These are phyloP conservation scores for Colletotrichum lentis DNA, from an alignment of 2,329 filamentous ascomycete genomes.

Conservation along the genomic window DNA sequence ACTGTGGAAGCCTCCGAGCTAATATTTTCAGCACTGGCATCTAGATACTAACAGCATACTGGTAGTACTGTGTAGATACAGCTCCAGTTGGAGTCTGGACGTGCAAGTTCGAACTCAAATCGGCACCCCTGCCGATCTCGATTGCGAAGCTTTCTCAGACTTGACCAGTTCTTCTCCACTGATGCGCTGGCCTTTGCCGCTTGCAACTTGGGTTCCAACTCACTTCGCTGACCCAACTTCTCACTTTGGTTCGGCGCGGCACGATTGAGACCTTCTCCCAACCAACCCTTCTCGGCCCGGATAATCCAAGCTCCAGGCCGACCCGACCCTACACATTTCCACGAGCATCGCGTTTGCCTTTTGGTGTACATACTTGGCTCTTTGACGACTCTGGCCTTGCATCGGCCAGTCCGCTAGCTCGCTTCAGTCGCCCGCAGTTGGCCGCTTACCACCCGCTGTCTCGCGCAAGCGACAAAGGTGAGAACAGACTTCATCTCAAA, in stretches of 20 bases:
- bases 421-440: constrained; percentile 19
- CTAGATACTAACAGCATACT: neutral
- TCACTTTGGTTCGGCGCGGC: neutral
- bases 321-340: neutral
- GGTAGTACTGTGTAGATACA: no score
- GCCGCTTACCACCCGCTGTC: neutral
- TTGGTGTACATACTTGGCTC: neutral
- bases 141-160: constrained; percentile 10
- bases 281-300: neutral
- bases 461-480: neutral
- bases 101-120: constrained; percentile 1
- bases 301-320: neutral
- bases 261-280: neutral
- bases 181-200: constrained; percentile 22
- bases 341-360: neutral
- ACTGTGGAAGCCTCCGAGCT: neutral
- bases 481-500: constrained; percentile 26
- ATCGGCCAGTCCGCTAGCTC: constrained; percentile 19
- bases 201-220: constrained; percentile 1
- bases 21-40: neutral
- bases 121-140: constrained; percentile 21
- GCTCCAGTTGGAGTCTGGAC: neutral
- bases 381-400: neutral
- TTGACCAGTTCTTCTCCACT: constrained; percentile 19
- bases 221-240: constrained; percentile 8